A percentile compares a stretch with the other conserved stretches of the same genome.
phyloP scores from a whole-genome alignment of 768 basidiomycete genomes.

The Erythrobasidium yunnanense region DNA sequence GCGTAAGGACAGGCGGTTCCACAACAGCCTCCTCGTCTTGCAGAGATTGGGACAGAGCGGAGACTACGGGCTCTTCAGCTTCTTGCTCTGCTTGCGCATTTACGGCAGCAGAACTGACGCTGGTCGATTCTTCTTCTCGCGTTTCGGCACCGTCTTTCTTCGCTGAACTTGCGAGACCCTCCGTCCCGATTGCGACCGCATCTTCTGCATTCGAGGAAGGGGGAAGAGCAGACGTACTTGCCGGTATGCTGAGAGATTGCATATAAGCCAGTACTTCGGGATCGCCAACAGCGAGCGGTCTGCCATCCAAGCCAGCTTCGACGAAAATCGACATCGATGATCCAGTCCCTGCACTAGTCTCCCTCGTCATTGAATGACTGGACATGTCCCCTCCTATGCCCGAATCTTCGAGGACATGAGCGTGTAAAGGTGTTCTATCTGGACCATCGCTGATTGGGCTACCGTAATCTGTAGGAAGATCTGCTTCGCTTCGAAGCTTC shows the following conservation, averaged over 20 bases:
- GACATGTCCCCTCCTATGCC: constrained; percentile 7
- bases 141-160: no score
- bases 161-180: background rate
- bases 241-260: no score
- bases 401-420: background rate
- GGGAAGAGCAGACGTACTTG: no score
- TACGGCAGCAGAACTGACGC: background rate
- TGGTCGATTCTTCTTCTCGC: background rate
- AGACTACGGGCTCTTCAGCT: no score
- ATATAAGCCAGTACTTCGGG: constrained; percentile 23
- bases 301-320: background rate
- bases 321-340: constrained; percentile 11
- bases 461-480: background rate
- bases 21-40: background rate
- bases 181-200: background rate
- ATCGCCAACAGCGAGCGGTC: background rate
- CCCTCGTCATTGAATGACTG: background rate
- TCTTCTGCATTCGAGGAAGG: no score
- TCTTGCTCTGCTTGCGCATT: background rate
- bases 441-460: background rate
- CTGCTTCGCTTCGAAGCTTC: constrained; percentile 6
- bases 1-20: background rate
- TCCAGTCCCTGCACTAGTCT: background rate
- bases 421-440: no score
- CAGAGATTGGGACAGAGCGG: background rate